These are phyloP conservation scores for Skeletonema potamos DNA, from an alignment of 108 stramenopile genomes.

Conservation along the genomic window DNA sequence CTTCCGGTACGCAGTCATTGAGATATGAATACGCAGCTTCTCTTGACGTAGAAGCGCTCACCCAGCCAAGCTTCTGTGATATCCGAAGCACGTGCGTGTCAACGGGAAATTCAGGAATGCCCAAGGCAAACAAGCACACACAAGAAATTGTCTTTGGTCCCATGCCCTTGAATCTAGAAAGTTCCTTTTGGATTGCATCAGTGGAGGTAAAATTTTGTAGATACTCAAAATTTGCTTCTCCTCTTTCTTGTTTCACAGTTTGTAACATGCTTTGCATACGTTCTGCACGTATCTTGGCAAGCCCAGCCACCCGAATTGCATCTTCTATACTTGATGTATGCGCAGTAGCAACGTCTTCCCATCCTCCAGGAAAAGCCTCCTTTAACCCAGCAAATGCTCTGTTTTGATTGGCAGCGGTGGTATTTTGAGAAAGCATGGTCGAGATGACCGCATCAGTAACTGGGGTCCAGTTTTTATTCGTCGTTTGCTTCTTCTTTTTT, in stretches of 20 bases:
- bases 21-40: constrained; percentile 72
- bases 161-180: constrained; percentile 73
- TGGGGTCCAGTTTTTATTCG: constrained; percentile 18
- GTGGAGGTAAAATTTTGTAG: constrained; percentile 47
- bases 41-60: constrained; percentile 35
- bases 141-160: constrained; percentile 86
- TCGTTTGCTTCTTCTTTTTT: constrained; percentile 13
- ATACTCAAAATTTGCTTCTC: constrained; percentile 64
- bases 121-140: constrained; percentile 74
- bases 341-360: constrained; percentile 47
- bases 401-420: constrained; percentile 65
- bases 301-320: constrained; percentile 63
- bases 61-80: constrained; percentile 61
- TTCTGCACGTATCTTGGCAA: constrained; percentile 65
- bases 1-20: constrained; percentile 55
- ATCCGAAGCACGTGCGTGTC: constrained; percentile 82
- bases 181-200: constrained; percentile 56
- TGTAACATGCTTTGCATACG: constrained; percentile 60
- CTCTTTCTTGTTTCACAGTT: constrained; percentile 51
- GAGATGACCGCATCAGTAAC: constrained; percentile 65
- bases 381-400: constrained; percentile 67
- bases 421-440: constrained; percentile 86
- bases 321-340: constrained; percentile 48
- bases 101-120: constrained; percentile 74
- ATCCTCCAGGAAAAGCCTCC: constrained; percentile 53